A percentile compares a stretch with the other conserved stretches of the same genome.
Evolutionary conservation across 257 asterid genomes (phyloP).

Genomic region (Eustoma russellianum): DNA sequence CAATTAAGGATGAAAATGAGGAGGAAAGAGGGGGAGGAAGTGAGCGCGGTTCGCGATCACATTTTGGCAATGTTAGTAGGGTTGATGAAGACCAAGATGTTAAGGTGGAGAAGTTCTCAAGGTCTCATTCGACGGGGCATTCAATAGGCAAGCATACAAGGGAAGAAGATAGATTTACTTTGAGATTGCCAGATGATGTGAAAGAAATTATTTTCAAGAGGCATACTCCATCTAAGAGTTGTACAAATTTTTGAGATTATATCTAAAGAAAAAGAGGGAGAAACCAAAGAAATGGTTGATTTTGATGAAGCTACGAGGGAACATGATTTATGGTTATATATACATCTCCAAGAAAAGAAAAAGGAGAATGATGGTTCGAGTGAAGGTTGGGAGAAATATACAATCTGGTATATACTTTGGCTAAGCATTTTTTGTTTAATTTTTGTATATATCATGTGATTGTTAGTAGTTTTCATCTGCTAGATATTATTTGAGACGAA

Average conservation of each 20-base stretch:
- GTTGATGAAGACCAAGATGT: conserved; percentile 1
- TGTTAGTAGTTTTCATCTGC: too few species aligned
- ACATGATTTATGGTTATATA: too few species aligned
- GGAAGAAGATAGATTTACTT: conserved; percentile 54
- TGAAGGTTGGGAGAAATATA: conserved; percentile 17
- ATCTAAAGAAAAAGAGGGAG: too few species aligned
- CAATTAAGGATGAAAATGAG: conserved; percentile 26
- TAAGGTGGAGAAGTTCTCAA: conserved; percentile 27
- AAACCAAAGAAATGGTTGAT: too few species aligned
- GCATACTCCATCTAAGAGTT: conserved; percentile 51
- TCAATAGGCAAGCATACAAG: conserved; percentile 30
- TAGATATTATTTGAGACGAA: too few species aligned
- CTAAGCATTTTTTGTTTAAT: too few species aligned
- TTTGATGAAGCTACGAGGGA: too few species aligned
- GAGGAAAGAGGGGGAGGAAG: conserved; percentile 6
- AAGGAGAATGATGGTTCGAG: conserved; percentile 21
- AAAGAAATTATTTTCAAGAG: conserved; percentile 40
- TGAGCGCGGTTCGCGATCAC: neutral
- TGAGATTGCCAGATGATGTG: conserved; percentile 62
- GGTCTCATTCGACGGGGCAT: conserved; percentile 85
- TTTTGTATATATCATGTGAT: too few species aligned
- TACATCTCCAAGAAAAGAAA: too few species aligned
- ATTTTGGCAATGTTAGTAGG: conserved; percentile 1
- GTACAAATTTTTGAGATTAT: conserved; percentile 11
- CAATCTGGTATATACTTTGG: too few species aligned